Base-by-base conservation (phyloP, 441 rosid genomes). In the Populus hybrid region DNA sequence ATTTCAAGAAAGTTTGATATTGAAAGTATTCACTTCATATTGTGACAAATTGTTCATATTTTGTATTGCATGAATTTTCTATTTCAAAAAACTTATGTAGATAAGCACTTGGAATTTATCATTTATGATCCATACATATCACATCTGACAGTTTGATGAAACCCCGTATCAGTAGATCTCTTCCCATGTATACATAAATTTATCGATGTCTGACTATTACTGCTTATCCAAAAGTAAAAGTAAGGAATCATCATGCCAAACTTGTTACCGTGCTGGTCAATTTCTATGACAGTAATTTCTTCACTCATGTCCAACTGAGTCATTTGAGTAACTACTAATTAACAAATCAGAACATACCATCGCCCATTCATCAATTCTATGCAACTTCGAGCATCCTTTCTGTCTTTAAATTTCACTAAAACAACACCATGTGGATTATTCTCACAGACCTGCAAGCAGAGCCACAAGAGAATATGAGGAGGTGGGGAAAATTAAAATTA, bases 341-440 rank as follows among this genome's bases (percentile, higher is more conserved):
- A 67, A 10, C 23, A 21, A 16, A 67, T 32, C 16, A 54, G 72
- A 78, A 69, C 63, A 71, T 91, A 94, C 99, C 99, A 94, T 84
- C 98, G 92, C 75, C 97, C 97, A 36, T 92, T 88, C 98, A 94
- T 96, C 87, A 91, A 75, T 65, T 96, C 95, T 74, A 96, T 85
- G 85, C 99, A 96, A 84, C 90, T 94, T 76, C 83, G 89, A 38
- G 97, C 98, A 80, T 94, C 98, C 79, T 84, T 92, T 78, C 95
- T 85, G 81, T 96, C 99, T 88, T 93, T 94, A 75, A 84, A 96
- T 85, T 82, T 93, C 76, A 93, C 88, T 81, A 96, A 84, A 81
- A 96, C 93, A 77, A 96, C 98, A 24, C 99, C 98, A 66, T 92
- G 95, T 9, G 98, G 99, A 83, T 94, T 91, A 72, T 89, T 89